A percentile compares a stretch with the other conserved stretches of the same genome.
phyloP scores from a whole-genome alignment of 2,329 filamentous ascomycete species.

The Talaromyces sp. region DNA sequence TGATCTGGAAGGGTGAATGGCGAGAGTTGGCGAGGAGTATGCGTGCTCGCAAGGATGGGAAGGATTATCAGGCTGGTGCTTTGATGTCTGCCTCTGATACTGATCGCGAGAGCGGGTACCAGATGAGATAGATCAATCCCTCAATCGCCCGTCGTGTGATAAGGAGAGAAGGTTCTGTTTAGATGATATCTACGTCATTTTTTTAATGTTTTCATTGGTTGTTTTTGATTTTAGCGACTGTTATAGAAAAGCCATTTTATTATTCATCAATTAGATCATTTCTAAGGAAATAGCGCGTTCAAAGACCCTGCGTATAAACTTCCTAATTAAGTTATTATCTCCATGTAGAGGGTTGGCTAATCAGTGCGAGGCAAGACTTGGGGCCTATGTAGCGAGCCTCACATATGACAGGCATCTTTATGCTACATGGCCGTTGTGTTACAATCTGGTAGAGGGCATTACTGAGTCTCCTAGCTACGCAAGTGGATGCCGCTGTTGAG shows the following conservation, averaged over 20 bases:
- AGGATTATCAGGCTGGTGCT: background rate
- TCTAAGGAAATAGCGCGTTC: background rate
- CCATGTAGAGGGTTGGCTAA: background rate
- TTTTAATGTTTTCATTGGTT: background rate
- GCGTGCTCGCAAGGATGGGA: conserved; percentile 1
- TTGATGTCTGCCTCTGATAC: background rate
- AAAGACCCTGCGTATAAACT: background rate
- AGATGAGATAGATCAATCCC: conserved; percentile 9
- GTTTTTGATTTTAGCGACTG: background rate
- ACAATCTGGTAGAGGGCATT: background rate
- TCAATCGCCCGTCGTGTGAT: background rate
- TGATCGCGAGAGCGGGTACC: conserved; percentile 4
- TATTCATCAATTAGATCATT: background rate
- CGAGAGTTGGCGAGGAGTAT: conserved; percentile 4
- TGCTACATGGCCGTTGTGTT: background rate
- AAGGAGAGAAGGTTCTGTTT: background rate
- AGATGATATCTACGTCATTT: background rate
- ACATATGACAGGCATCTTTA: background rate
- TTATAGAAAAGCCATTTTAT: background rate
- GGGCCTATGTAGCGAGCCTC: background rate
- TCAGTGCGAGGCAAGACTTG: background rate
- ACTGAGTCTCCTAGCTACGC: background rate
- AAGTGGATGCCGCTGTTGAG: background rate
- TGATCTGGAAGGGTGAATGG: conserved; percentile 19
- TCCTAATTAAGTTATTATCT: background rate